These are phyloP conservation scores for Penicillium flavigenum DNA, from an alignment of 495 filamentous ascomycete species.

Conservation along the genomic window DNA sequence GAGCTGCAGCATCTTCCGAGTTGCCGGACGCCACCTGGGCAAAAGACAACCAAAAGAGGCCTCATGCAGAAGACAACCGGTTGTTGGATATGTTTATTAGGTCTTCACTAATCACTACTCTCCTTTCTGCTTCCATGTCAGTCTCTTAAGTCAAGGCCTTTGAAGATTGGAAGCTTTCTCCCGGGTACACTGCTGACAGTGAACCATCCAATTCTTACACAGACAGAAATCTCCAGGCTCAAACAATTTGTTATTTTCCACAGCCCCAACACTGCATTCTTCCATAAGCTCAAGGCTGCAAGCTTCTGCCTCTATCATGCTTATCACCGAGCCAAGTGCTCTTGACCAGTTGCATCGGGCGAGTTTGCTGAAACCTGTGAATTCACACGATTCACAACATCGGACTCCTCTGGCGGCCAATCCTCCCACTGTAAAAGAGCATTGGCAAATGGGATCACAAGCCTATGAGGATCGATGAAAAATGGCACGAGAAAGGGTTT, in stretches of 20 bases:
- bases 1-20: not conserved
- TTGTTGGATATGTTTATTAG: not conserved
- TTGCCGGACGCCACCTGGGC: no score
- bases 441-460: slow-evolving; percentile 54
- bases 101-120: not conserved
- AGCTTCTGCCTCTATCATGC: slow-evolving; percentile 42
- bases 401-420: slow-evolving; percentile 30
- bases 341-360: slow-evolving; percentile 13
- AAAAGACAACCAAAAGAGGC: not conserved
- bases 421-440: slow-evolving; percentile 53
- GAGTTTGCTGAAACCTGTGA: slow-evolving; percentile 7
- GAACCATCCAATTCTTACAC: slow-evolving; percentile 30
- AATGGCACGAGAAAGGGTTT: slow-evolving; percentile 40
- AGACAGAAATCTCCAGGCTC: slow-evolving; percentile 21
- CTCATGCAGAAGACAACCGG: not conserved
- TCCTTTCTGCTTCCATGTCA: not conserved
- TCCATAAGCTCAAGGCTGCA: slow-evolving; percentile 50
- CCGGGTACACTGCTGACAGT: not conserved
- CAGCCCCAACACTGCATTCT: slow-evolving; percentile 33
- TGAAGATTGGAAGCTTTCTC: not conserved
- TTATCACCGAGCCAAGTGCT: slow-evolving; percentile 36
- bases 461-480: slow-evolving; percentile 53
- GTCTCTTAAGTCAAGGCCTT: not conserved
- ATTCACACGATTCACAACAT: not conserved
- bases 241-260: slow-evolving; percentile 20